Percentiles rank a stretch among this genome's conserved stretches.
Conservation (phyloP, 306 rosid species). For the Citrullus amarus region DNA sequence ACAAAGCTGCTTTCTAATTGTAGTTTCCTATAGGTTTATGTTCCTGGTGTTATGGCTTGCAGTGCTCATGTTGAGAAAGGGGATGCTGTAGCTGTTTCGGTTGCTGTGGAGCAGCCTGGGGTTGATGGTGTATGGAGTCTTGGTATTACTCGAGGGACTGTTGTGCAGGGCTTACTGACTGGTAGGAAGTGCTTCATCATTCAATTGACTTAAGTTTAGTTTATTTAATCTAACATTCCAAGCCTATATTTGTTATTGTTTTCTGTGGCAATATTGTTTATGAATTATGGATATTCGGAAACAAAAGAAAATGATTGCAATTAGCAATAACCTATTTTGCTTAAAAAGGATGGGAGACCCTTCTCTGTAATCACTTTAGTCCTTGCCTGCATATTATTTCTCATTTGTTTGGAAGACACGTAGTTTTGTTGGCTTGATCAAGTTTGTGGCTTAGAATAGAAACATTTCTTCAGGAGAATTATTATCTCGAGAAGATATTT, state of each 20-base stretch:
- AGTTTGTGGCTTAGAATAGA: neutral
- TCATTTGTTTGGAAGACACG: neutral
- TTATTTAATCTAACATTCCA: neutral
- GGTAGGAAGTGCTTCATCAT: slow-evolving; percentile 33
- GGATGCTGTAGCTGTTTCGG: slow-evolving; percentile 66
- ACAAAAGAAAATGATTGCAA: neutral
- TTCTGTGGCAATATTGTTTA: too few relatives aligned
- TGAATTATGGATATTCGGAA: neutral
- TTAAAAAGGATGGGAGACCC: neutral
- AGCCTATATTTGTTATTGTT: too few relatives aligned
- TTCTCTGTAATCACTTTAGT: neutral
- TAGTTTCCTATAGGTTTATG: slow-evolving; percentile 46
- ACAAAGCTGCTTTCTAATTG: slow-evolving; percentile 12
- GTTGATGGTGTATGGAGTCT: slow-evolving; percentile 60
- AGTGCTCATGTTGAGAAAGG: slow-evolving; percentile 92
- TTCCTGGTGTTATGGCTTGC: slow-evolving; percentile 91
- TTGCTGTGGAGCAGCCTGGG: slow-evolving; percentile 72
- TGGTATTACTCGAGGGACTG: slow-evolving; percentile 78
- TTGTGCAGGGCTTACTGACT: slow-evolving; percentile 53
- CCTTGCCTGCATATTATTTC: neutral
- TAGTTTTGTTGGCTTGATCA: neutral
- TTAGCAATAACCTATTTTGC: neutral
- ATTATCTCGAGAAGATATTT: neutral
- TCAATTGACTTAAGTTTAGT: neutral
- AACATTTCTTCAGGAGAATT: neutral